These are phyloP conservation scores for Claviceps humidiphila DNA, from an alignment of 2,329 filamentous ascomycete genomes.

Conservation along the genomic window DNA sequence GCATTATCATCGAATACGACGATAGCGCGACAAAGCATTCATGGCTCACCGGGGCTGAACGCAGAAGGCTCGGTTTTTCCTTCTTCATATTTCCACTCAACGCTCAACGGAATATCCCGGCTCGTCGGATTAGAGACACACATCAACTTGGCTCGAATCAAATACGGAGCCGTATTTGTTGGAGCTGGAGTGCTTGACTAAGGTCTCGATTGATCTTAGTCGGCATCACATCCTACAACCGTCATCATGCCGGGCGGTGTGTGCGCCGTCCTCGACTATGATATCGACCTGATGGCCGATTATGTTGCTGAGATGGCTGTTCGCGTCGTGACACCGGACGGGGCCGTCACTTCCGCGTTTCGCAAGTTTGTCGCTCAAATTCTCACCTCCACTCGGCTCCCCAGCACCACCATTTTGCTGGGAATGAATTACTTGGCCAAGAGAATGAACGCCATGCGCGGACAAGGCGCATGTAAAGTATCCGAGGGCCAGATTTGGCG, in stretches of 20 bases:
- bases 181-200: conserved; percentile 18
- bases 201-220: conserved; percentile 27
- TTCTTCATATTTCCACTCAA: background rate
- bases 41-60: conserved; percentile 20
- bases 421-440: conserved; percentile 82
- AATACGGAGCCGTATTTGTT: conserved; percentile 5
- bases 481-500: conserved; percentile 69
- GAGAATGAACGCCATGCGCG: conserved; percentile 62
- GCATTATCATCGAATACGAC: conserved; percentile 11
- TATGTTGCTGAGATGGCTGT: conserved; percentile 84
- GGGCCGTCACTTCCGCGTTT: conserved; percentile 54
- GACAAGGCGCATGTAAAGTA: conserved; percentile 38
- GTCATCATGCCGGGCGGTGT: conserved; percentile 65
- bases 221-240: conserved; percentile 17
- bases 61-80: conserved; percentile 8
- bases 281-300: conserved; percentile 91
- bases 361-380: conserved; percentile 89
- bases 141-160: background rate
- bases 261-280: conserved; percentile 87
- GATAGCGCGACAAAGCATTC: conserved; percentile 13
- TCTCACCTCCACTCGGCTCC: conserved; percentile 76
- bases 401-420: conserved; percentile 80
- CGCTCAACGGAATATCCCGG: background rate
- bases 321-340: conserved; percentile 40
- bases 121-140: background rate